phyloP scores from a whole-genome alignment of 352 stramenopile genomes.

The Saprolegnia parasitica region DNA sequence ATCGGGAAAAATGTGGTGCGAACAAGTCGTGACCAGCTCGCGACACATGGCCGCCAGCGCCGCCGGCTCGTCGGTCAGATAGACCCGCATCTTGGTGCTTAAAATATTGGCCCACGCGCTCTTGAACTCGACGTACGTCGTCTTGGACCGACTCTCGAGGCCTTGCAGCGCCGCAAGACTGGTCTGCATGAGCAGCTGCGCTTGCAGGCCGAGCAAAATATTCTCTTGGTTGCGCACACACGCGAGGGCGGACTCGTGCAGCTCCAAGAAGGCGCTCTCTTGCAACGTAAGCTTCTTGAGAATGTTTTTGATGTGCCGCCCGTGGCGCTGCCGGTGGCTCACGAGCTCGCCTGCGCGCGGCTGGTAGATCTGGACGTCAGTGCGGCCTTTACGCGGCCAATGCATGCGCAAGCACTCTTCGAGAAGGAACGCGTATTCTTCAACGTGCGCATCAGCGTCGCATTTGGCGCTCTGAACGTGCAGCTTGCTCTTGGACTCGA shows the following conservation, averaged over 20 bases:
- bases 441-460: slow-evolving; percentile 12
- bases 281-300: slow-evolving; percentile 49
- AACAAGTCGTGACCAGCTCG: slow-evolving; percentile 52
- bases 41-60: slow-evolving; percentile 39
- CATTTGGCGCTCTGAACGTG: slow-evolving; percentile 36
- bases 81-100: slow-evolving; percentile 1
- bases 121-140: slow-evolving; percentile 47
- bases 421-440: slow-evolving; percentile 40
- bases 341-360: slow-evolving; percentile 79
- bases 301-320: slow-evolving; percentile 61
- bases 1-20: slow-evolving; percentile 55
- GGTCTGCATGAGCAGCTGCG: slow-evolving; percentile 60
- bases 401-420: slow-evolving; percentile 85
- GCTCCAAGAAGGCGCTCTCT: slow-evolving; percentile 44
- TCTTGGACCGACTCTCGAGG: slow-evolving; percentile 77
- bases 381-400: slow-evolving; percentile 76
- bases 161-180: slow-evolving; percentile 82
- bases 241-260: slow-evolving; percentile 31
- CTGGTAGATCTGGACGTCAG: slow-evolving; percentile 83
- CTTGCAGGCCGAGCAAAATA: slow-evolving; percentile 49
- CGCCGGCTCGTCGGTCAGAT: slow-evolving; percentile 34
- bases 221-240: slow-evolving; percentile 39
- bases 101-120: slow-evolving; percentile 29
- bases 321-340: slow-evolving; percentile 64
- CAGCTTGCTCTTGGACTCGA: slow-evolving; percentile 33